Evolutionary conservation across 2,329 filamentous ascomycete species (phyloP).

Genomic region (Neofusicoccum parvum): DNA sequence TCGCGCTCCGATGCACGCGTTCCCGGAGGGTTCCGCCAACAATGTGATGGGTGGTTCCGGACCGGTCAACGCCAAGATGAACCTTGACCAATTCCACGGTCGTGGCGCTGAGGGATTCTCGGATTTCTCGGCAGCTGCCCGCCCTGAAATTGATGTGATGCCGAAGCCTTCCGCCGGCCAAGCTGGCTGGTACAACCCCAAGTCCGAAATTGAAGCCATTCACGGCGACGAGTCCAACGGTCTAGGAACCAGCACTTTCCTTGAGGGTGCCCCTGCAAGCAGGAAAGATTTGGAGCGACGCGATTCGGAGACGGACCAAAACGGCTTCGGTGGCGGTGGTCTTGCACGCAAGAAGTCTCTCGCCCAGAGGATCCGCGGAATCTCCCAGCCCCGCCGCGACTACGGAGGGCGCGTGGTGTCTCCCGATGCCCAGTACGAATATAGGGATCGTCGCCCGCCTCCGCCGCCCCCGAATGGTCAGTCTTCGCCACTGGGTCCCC

Average conservation of each 20-base stretch:
- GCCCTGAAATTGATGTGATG: slow-evolving; percentile 31
- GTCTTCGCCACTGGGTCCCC: slow-evolving; percentile 21
- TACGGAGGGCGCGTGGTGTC: slow-evolving; percentile 45
- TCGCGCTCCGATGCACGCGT: slow-evolving; percentile 92
- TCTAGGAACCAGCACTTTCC: slow-evolving; percentile 89
- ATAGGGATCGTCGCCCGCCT: slow-evolving; percentile 28
- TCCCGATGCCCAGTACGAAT: slow-evolving; percentile 57
- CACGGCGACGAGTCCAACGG: slow-evolving; percentile 84
- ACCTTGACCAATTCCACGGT: slow-evolving; percentile 88
- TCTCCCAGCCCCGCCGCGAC: slow-evolving; percentile 70
- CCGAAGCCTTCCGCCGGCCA: slow-evolving; percentile 29
- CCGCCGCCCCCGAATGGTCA: slow-evolving; percentile 18
- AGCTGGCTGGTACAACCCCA: slow-evolving; percentile 45
- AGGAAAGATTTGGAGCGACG: slow-evolving; percentile 75
- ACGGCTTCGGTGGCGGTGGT: slow-evolving; percentile 43
- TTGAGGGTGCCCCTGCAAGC: slow-evolving; percentile 90
- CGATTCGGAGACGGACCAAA: slow-evolving; percentile 67
- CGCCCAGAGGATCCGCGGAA: slow-evolving; percentile 85
- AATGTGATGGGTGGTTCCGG: slow-evolving; percentile 88
- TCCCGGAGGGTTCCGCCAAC: slow-evolving; percentile 89
- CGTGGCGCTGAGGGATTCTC: slow-evolving; percentile 81
- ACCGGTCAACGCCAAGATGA: slow-evolving; percentile 77
- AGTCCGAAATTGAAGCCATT: slow-evolving; percentile 62
- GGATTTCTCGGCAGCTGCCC: slow-evolving; percentile 63
- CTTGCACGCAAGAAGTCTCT: slow-evolving; percentile 92